Conservation (phyloP, 2,329 filamentous ascomycete genomes). For the Zymoseptoria crescenta region DNA sequence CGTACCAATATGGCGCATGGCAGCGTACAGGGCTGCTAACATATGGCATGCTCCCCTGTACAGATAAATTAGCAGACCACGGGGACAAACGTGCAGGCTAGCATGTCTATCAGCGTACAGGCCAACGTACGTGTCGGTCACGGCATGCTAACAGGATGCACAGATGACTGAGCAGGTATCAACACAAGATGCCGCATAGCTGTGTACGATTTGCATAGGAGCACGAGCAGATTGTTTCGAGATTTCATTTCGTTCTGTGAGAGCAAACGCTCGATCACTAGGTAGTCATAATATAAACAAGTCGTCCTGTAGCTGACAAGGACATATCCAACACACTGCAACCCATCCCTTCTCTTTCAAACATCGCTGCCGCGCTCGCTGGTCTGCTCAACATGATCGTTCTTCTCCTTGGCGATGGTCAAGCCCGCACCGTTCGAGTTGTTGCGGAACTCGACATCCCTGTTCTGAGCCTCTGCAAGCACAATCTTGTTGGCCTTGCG, state of each 20-base stretch:
- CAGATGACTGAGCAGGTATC: too few relatives aligned
- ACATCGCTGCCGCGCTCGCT: slow-evolving; percentile 14
- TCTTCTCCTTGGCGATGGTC: slow-evolving; percentile 31
- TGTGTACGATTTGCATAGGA: neutral
- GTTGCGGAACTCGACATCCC: slow-evolving; percentile 36
- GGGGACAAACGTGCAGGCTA: too few relatives aligned
- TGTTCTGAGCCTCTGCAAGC: slow-evolving; percentile 31
- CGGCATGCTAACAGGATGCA: too few relatives aligned
- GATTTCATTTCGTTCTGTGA: slow-evolving; percentile 4
- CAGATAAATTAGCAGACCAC: too few relatives aligned
- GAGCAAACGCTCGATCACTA: slow-evolving; percentile 13
- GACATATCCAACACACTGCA: neutral
- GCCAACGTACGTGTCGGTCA: too few relatives aligned
- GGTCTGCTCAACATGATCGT: slow-evolving; percentile 24
- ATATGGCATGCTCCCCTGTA: too few relatives aligned
- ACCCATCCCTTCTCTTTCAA: neutral
- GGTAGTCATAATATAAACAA: neutral
- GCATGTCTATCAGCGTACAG: too few relatives aligned
- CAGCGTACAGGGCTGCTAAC: too few relatives aligned
- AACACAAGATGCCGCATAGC: too few relatives aligned
- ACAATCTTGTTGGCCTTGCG: slow-evolving; percentile 34
- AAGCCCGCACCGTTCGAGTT: slow-evolving; percentile 33
- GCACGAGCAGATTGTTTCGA: neutral
- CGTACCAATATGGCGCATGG: too few relatives aligned
- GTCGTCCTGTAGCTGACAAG: neutral